Conservation (phyloP, 768 basidiomycete genomes). For the Nevesoporus exiguus region DNA sequence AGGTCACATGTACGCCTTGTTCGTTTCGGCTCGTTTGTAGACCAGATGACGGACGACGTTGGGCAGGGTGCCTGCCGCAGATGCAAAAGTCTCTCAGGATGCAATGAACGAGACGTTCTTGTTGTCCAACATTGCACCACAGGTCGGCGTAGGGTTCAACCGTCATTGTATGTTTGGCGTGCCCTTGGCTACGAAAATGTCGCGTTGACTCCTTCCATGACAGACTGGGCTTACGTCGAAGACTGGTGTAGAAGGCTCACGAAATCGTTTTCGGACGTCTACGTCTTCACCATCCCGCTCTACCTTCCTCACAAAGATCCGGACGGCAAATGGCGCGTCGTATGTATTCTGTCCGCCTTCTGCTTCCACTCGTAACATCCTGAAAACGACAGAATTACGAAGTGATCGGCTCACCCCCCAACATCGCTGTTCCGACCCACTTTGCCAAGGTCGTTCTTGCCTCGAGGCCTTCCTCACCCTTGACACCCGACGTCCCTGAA, state of each 20-base stretch:
- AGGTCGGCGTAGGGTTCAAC: conserved; percentile 97
- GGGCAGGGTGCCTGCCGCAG: conserved; percentile 89
- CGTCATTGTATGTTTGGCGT: conserved; percentile 66
- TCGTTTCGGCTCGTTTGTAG: not conserved
- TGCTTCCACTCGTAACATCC: not conserved
- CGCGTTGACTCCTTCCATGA: not conserved
- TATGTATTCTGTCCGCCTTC: conserved; percentile 40
- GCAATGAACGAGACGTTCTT: conserved; percentile 98
- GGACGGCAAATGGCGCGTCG: conserved; percentile 95
- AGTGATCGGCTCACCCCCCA: conserved; percentile 90
- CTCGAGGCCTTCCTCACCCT: conserved; percentile 69
- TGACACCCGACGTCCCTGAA: conserved; percentile 66
- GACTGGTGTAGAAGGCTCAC: conserved; percentile 94
- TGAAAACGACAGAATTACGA: conserved; percentile 66
- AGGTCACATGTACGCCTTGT: conserved; percentile 80
- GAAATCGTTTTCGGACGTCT: conserved; percentile 86
- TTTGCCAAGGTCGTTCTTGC: conserved; percentile 95
- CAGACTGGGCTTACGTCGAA: conserved; percentile 96
- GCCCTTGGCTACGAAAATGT: not conserved
- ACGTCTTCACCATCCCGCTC: conserved; percentile 96
- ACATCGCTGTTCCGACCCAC: conserved; percentile 92
- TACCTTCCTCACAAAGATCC: conserved; percentile 83
- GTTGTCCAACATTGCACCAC: conserved; percentile 94
- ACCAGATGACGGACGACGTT: conserved; percentile 1
- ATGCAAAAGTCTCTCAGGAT: conserved; percentile 85